Percentiles rank a stretch among this genome's conserved stretches.
These are phyloP conservation scores for Ceratopteris richardii DNA, from an alignment of 75 land plant genomes.

Conservation along the genomic window DNA sequence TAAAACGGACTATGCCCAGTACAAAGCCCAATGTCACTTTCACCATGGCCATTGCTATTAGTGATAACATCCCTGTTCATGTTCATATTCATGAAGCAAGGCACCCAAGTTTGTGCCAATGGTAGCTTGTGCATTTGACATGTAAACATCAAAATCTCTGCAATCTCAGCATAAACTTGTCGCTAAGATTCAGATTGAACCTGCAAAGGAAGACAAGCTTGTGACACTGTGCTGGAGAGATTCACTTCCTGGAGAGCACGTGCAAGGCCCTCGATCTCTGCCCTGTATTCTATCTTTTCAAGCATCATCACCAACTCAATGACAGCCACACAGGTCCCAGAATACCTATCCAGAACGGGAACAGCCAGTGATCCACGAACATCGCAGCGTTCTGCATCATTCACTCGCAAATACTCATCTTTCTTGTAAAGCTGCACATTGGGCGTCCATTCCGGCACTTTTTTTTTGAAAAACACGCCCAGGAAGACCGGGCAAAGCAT, in stretches of 20 bases:
- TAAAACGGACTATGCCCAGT: conserved; percentile 56
- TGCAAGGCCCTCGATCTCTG: conserved; percentile 80
- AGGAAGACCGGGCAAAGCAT: conserved; percentile 54
- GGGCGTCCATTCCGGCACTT: conserved; percentile 87
- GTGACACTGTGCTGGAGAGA: neutral
- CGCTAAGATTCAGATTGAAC: conserved; percentile 60
- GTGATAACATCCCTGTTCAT: conserved; percentile 36
- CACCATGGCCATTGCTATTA: conserved; percentile 45
- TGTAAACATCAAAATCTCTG: conserved; percentile 51
- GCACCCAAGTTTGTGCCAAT: conserved; percentile 91
- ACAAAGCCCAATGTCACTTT: conserved; percentile 49
- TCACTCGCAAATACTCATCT: conserved; percentile 56
- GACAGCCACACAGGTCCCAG: conserved; percentile 57
- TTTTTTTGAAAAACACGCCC: conserved; percentile 70
- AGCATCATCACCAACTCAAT: conserved; percentile 72
- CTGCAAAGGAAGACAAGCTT: neutral
- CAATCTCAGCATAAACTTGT: conserved; percentile 70
- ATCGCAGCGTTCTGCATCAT: conserved; percentile 55
- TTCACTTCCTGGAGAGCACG: conserved; percentile 67
- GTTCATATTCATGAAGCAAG: conserved; percentile 44
- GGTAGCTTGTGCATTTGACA: conserved; percentile 77
- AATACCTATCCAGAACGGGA: conserved; percentile 60
- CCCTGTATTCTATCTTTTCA: conserved; percentile 63
- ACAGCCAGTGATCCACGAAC: conserved; percentile 73
- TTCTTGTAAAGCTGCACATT: conserved; percentile 73